Evolutionary conservation across 2,329 filamentous ascomycete genomes (phyloP).

Genomic region (Phyllosticta citribraziliensis): DNA sequence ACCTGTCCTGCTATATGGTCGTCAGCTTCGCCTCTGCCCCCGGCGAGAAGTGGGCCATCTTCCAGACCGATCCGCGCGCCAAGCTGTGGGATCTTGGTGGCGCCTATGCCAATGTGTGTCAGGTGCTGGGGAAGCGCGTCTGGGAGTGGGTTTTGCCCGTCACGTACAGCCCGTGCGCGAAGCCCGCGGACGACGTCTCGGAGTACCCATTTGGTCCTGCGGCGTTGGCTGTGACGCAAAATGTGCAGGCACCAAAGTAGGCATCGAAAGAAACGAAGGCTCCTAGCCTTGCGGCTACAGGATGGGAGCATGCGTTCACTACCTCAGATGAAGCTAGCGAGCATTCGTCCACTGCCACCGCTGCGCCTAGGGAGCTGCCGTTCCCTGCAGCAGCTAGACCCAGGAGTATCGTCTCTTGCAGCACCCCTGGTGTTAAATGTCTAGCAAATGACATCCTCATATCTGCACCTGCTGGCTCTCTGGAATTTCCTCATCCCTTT

Average conservation of each 20-base stretch:
- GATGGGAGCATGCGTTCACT: too few species aligned
- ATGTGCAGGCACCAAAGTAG: background rate
- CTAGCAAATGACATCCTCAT: too few species aligned
- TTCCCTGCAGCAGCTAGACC: too few species aligned
- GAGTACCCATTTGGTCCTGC: constrained; percentile 59
- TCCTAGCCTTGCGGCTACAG: too few species aligned
- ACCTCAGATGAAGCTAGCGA: too few species aligned
- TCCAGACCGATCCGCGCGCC: constrained; percentile 61
- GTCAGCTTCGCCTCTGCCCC: constrained; percentile 12
- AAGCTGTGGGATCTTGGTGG: constrained; percentile 76
- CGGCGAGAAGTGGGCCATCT: constrained; percentile 60
- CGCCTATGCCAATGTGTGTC: constrained; percentile 58
- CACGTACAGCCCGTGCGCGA: constrained; percentile 61
- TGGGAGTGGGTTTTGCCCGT: constrained; percentile 77
- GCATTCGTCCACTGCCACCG: too few species aligned
- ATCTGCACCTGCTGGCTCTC: too few species aligned
- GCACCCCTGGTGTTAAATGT: too few species aligned
- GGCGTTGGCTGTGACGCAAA: constrained; percentile 12
- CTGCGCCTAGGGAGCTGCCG: too few species aligned
- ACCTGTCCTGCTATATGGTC: constrained; percentile 2
- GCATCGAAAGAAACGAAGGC: too few species aligned
- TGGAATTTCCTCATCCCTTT: too few species aligned
- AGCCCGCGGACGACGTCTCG: constrained; percentile 55
- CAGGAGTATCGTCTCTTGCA: too few species aligned
- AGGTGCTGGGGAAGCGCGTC: constrained; percentile 64